phyloP scores from a whole-genome alignment of 1,284 basidiomycete species.

The Butyriboletus appendiculatus region DNA sequence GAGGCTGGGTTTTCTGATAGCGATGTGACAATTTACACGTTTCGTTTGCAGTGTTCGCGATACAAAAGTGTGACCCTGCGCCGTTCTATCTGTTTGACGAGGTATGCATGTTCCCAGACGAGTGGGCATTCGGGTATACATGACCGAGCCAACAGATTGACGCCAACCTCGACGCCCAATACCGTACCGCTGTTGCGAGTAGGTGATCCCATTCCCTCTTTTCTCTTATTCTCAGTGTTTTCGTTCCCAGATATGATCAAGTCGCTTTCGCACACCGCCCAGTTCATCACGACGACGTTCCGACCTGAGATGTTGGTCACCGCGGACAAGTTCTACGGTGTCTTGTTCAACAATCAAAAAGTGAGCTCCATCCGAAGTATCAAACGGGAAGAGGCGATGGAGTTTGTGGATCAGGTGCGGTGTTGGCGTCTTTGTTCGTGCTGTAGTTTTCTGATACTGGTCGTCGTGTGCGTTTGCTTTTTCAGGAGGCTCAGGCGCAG shows the following conservation, averaged over 20 bases:
- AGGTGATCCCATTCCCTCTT: slow-evolving; percentile 31
- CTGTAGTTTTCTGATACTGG: not conserved
- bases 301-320: slow-evolving; percentile 95
- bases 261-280: slow-evolving; percentile 82
- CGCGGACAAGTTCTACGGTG: slow-evolving; percentile 98
- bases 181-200: slow-evolving; percentile 95
- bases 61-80: slow-evolving; percentile 99
- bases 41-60: slow-evolving; percentile 80
- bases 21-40: not conserved
- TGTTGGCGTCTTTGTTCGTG: slow-evolving; percentile 12
- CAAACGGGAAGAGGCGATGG: slow-evolving; percentile 81
- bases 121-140: not conserved
- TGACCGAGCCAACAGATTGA: slow-evolving; percentile 65
- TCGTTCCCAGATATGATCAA: slow-evolving; percentile 83
- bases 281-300: slow-evolving; percentile 99
- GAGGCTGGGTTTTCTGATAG: slow-evolving; percentile 7
- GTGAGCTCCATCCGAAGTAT: slow-evolving; percentile 86
- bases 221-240: not conserved
- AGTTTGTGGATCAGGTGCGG: slow-evolving; percentile 82
- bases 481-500: slow-evolving; percentile 58
- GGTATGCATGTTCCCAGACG: slow-evolving; percentile 39
- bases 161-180: slow-evolving; percentile 97
- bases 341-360: slow-evolving; percentile 97
- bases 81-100: slow-evolving; percentile 99
- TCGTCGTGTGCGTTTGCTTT: not conserved